Conservation (phyloP, 441 rosid genomes). For the Gossypium davidsonii region DNA sequence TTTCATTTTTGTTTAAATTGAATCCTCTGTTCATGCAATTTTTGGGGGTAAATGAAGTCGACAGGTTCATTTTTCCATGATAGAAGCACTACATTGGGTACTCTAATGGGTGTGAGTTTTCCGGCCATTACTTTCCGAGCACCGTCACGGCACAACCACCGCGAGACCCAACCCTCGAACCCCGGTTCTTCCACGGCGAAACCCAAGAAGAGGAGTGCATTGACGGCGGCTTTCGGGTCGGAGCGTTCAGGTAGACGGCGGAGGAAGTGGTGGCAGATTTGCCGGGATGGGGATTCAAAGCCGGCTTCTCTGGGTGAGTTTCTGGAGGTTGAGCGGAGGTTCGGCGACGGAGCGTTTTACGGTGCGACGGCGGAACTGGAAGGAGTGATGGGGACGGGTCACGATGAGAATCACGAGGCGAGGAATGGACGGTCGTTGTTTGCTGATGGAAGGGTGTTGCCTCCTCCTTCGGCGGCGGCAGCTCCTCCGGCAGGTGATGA, state of each 20-base stretch:
- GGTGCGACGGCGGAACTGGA: slow-evolving; percentile 49
- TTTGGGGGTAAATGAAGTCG: slow-evolving; percentile 32
- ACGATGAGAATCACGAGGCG: slow-evolving; percentile 9
- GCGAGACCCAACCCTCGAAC: slow-evolving; percentile 14
- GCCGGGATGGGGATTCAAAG: slow-evolving; percentile 50
- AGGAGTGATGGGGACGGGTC: slow-evolving; percentile 33
- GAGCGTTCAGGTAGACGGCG: slow-evolving; percentile 40
- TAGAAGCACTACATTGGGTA: slow-evolving; percentile 82
- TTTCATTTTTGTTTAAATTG: not conserved
- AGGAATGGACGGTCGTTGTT: slow-evolving; percentile 45
- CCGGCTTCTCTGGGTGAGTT: slow-evolving; percentile 78
- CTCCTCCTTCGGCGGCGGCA: slow-evolving; percentile 34
- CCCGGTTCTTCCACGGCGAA: slow-evolving; percentile 17
- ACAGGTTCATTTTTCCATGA: slow-evolving; percentile 92
- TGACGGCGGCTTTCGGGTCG: slow-evolving; percentile 20
- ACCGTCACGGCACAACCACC: slow-evolving; percentile 34
- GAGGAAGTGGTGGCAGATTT: slow-evolving; percentile 78
- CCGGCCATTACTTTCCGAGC: slow-evolving; percentile 52
- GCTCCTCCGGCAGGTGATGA: not conserved
- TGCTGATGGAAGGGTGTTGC: slow-evolving; percentile 74
- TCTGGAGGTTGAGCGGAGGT: slow-evolving; percentile 76
- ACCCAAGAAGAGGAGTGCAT: slow-evolving; percentile 24
- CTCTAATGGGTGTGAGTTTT: slow-evolving; percentile 78
- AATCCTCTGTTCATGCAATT: not conserved
- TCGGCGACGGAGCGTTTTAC: slow-evolving; percentile 52